Evolutionary conservation across 768 basidiomycete genomes (phyloP), one percentile per base, ranked within the genome.

Genomic region (Boletus sensibilis): DNA sequence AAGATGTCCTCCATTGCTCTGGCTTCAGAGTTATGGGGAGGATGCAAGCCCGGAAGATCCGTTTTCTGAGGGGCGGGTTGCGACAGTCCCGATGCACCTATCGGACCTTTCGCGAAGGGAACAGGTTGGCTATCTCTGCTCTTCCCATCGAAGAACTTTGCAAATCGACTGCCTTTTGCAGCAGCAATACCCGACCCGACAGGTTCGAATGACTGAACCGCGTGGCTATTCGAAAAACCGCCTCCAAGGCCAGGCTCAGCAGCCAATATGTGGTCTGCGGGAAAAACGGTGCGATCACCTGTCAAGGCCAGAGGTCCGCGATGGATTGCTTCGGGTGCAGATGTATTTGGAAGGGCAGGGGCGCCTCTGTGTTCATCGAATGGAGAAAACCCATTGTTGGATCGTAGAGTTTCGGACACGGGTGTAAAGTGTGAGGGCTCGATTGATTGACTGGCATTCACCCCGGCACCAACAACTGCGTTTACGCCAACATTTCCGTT

Each of bases 141-240:
- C 69, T 89, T 91, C n/a, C 80, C 80, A 62, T 92, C 90, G 60
- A 92, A 93, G 71, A 92, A 91, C 68, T 92, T 93, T 33, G 90
- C 91, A 68, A 92, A 88, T 37, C 91, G 85, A 67, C 90, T 92
- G 39, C 90, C 90, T 69, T 87, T 90, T 25, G 78, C 78, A 33
- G 77, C 74, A 14, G 82, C 76, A 65, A 81, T 75, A 33, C 80
- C 78, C 27, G 77, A 76, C 25, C 75, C 75, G 50, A 66, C 69
- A 44, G 68, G 59, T 47, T 72, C 70, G 16, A 70, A 68, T 8
- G 64, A 45, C 41, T 58, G 68, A 25, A 47, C 34, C 18, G 56
- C 20, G 34, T 58, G 56, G 27, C 25, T 63, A 44, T 52, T 59
- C 39, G 58, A 55, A 59, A 67, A 60, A 0, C 56, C 55, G 2